Conservation (phyloP, 2,329 filamentous ascomycete genomes). For the Pyrenophora seminiperda region DNA sequence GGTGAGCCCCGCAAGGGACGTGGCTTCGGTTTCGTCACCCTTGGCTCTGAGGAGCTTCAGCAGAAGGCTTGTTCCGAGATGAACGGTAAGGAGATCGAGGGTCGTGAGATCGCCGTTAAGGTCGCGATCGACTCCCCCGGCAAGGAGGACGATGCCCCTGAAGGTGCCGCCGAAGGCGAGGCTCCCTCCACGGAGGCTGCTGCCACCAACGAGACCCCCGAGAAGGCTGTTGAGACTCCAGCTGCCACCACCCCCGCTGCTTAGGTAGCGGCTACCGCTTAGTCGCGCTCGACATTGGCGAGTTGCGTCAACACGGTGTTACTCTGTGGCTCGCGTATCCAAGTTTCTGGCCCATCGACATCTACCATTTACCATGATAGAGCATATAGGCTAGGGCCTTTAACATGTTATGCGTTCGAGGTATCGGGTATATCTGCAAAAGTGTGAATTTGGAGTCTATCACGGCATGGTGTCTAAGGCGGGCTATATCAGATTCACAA, state of each 20-base stretch:
- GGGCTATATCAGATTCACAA: constrained; percentile 29
- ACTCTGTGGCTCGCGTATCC: constrained; percentile 32
- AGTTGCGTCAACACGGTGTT: constrained; percentile 28
- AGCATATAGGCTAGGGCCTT: constrained; percentile 34
- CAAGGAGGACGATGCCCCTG: constrained; percentile 84
- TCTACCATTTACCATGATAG: constrained; percentile 40
- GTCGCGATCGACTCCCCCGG: constrained; percentile 99
- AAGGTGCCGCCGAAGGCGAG: constrained; percentile 49
- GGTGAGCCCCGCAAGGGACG: constrained; percentile 98
- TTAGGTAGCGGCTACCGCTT: constrained; percentile 39
- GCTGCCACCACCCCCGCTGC: constrained; percentile 39
- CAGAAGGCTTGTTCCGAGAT: constrained; percentile 97
- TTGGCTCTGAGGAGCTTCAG: constrained; percentile 93
- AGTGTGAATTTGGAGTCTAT: constrained; percentile 40
- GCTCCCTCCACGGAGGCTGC: constrained; percentile 41
- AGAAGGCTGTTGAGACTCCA: constrained; percentile 28
- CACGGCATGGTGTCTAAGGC: constrained; percentile 37
- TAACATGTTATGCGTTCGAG: constrained; percentile 38
- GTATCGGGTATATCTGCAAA: constrained; percentile 35
- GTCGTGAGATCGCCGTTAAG: constrained; percentile 99
- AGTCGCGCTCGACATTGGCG: constrained; percentile 18
- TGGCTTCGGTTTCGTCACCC: constrained; percentile 97
- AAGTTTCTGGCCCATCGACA: constrained; percentile 30
- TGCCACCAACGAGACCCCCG: constrained; percentile 24
- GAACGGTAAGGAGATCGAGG: constrained; percentile 99